A percentile compares a stretch with the other conserved stretches of the same genome.
Conservation (phyloP, 2,329 filamentous ascomycete species). For the Calonectria hawksworthii region DNA sequence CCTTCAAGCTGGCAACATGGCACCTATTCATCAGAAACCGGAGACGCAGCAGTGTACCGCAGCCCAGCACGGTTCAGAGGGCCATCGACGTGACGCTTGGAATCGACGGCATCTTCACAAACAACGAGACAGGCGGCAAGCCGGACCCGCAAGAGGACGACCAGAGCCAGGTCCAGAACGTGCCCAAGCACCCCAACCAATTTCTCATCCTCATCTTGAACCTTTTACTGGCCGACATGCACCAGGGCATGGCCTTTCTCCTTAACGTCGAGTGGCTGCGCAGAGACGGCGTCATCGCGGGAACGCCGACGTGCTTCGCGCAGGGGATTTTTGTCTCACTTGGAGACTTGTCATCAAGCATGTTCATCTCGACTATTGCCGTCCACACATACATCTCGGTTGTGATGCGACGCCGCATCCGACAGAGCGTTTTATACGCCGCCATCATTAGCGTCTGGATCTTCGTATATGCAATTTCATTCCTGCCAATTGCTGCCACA, state of each 20-base stretch:
- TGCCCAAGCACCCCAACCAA: constrained; percentile 68
- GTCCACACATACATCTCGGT: constrained; percentile 76
- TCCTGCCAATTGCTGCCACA: constrained; percentile 63
- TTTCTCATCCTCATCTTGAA: constrained; percentile 80
- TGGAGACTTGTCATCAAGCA: constrained; percentile 75
- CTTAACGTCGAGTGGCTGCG: constrained; percentile 73
- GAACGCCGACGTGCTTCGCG: constrained; percentile 67
- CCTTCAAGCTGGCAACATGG: constrained; percentile 50
- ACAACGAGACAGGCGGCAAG: constrained; percentile 14
- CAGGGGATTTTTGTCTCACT: constrained; percentile 79
- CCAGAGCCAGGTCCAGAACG: constrained; percentile 34
- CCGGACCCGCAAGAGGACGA: background rate
- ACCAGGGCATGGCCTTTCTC: constrained; percentile 75
- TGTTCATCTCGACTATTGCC: constrained; percentile 77
- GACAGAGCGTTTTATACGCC: constrained; percentile 64
- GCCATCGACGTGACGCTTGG: constrained; percentile 52
- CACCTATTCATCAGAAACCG: constrained; percentile 40
- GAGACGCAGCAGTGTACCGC: constrained; percentile 17
- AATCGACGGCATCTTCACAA: constrained; percentile 52
- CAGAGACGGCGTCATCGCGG: constrained; percentile 66
- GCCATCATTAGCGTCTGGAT: constrained; percentile 67
- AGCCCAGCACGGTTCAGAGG: constrained; percentile 36
- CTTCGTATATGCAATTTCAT: constrained; percentile 70
- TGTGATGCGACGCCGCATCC: constrained; percentile 67
- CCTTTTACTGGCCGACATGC: constrained; percentile 76